phyloP scores from a whole-genome alignment of 2,329 filamentous ascomycete species.

The Aureobasidium leucospermi region DNA sequence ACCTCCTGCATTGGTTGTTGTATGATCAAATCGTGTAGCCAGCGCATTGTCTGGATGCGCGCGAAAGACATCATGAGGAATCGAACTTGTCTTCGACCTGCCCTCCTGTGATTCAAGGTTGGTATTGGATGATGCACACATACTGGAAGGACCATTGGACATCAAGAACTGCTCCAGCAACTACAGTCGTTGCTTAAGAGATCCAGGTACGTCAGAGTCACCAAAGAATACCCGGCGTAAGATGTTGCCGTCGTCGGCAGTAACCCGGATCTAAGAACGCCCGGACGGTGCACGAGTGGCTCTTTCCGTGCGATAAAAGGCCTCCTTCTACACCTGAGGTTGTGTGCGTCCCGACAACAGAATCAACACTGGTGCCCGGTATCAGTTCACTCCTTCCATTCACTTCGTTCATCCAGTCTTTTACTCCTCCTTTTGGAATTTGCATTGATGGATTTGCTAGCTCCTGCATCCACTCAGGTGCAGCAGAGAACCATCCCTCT shows the following conservation, averaged over 20 bases:
- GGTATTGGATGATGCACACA: too few relatives aligned
- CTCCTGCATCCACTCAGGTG: neutral
- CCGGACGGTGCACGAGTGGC: neutral
- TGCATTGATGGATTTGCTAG: neutral
- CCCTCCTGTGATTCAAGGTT: too few relatives aligned
- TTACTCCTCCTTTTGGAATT: neutral
- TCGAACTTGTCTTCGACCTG: too few relatives aligned
- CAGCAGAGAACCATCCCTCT: conserved; percentile 44
- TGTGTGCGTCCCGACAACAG: neutral
- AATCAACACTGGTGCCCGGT: neutral
- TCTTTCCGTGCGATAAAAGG: conserved; percentile 1
- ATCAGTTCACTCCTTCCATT: conserved; percentile 9
- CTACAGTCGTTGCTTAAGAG: neutral
- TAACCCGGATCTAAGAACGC: neutral
- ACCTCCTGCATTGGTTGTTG: too few relatives aligned
- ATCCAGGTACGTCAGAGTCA: neutral
- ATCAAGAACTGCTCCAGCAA: too few relatives aligned
- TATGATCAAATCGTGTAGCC: too few relatives aligned
- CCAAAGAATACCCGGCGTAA: neutral
- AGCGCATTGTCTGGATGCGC: too few relatives aligned
- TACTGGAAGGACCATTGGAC: too few relatives aligned
- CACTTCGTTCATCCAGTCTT: neutral
- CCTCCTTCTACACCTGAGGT: neutral
- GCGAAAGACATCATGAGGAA: too few relatives aligned
- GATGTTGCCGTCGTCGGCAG: neutral